phyloP scores from a whole-genome alignment of 2,329 filamentous ascomycete species.

The Penicillium sp. region DNA sequence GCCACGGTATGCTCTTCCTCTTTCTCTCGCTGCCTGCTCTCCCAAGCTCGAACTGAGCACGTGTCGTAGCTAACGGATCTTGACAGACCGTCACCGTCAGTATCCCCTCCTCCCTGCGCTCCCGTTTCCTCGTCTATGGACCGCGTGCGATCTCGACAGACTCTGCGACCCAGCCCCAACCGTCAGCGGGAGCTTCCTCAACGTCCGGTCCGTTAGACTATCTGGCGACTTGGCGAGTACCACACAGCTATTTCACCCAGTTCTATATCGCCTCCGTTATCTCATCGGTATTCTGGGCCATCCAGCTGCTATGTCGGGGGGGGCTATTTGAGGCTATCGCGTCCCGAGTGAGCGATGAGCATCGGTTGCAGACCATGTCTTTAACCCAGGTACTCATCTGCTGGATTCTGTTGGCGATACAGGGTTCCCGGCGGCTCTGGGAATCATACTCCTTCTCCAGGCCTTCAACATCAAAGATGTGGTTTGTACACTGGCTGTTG shows the following conservation, averaged over 20 bases:
- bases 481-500: slow-evolving; percentile 78
- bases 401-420: slow-evolving; percentile 75
- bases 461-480: slow-evolving; percentile 78
- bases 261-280: slow-evolving; percentile 78
- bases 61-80: neutral
- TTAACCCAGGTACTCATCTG: slow-evolving; percentile 66
- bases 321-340: slow-evolving; percentile 56
- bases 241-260: slow-evolving; percentile 86
- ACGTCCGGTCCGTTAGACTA: slow-evolving; percentile 50
- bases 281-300: slow-evolving; percentile 75
- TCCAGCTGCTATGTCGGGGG: slow-evolving; percentile 64
- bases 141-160: slow-evolving; percentile 50
- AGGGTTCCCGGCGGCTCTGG: slow-evolving; percentile 74
- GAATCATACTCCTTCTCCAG: slow-evolving; percentile 71
- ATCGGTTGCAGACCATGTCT: slow-evolving; percentile 56
- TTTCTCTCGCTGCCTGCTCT: neutral
- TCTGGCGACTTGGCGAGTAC: slow-evolving; percentile 65
- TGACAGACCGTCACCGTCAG: slow-evolving; percentile 55
- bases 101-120: slow-evolving; percentile 54
- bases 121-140: slow-evolving; percentile 65
- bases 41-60: neutral
- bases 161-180: slow-evolving; percentile 15
- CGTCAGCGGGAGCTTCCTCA: slow-evolving; percentile 10
- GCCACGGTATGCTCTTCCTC: slow-evolving; percentile 38
- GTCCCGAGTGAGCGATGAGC: slow-evolving; percentile 43